Percentiles rank a stretch among this genome's conserved stretches.
Evolutionary conservation across 176 grass and related monocot genomes (phyloP).

Genomic region (Avena sativa): DNA sequence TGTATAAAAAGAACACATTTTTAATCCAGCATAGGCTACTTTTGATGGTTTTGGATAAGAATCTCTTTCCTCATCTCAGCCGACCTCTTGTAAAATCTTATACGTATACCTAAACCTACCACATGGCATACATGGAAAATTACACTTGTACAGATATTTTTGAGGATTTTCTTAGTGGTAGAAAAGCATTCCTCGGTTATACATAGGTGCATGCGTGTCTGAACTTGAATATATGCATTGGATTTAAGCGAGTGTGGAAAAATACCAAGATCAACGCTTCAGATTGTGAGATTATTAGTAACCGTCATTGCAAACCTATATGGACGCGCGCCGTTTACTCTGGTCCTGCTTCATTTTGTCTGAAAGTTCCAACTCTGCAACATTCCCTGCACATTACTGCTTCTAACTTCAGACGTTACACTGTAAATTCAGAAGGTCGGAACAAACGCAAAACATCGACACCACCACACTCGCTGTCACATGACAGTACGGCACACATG

Average conservation of each 20-base stretch:
- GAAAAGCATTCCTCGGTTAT: too few relatives aligned
- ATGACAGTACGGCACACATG: slow-evolving; percentile 15
- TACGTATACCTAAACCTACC: neutral
- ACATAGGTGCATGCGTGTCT: neutral
- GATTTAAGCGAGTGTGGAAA: neutral
- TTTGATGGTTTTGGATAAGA: slow-evolving; percentile 17
- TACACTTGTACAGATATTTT: slow-evolving; percentile 13
- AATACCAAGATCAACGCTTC: neutral
- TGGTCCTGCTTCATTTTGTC: neutral
- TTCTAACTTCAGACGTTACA: neutral
- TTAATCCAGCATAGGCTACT: neutral
- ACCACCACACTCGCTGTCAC: slow-evolving; percentile 19
- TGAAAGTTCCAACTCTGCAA: neutral
- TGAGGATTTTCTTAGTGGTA: neutral
- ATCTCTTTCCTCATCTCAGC: slow-evolving; percentile 6
- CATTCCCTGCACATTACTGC: slow-evolving; percentile 2
- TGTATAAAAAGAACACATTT: neutral
- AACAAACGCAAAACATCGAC: slow-evolving; percentile 26
- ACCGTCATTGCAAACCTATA: neutral
- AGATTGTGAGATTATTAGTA: neutral
- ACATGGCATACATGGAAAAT: neutral
- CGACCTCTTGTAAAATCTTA: neutral
- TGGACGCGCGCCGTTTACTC: neutral
- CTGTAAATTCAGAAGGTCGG: slow-evolving; percentile 1
- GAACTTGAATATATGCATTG: neutral